Evolutionary conservation across 352 stramenopile species (phyloP).

Genomic region (Pythium aristosporum): DNA sequence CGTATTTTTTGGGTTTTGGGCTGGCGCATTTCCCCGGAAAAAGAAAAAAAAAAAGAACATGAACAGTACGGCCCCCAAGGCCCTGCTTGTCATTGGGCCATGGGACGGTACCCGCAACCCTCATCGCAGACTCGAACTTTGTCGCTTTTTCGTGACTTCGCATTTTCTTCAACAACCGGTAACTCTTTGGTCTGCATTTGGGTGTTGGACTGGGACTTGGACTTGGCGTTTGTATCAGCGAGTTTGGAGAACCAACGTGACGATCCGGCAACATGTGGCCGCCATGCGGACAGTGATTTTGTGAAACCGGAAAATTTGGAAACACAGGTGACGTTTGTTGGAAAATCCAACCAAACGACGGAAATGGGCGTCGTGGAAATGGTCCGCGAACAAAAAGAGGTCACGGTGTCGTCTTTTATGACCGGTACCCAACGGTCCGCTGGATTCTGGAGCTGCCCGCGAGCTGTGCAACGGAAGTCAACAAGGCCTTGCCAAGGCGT

Average conservation of each 20-base stretch:
- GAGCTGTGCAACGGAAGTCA: background rate
- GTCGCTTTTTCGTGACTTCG: conserved; percentile 6
- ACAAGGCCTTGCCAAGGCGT: background rate
- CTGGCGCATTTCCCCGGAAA: background rate
- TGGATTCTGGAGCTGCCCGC: too few species aligned
- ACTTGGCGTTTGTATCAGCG: conserved; percentile 10
- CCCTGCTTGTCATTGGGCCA: conserved; percentile 12
- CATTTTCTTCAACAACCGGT: conserved; percentile 10
- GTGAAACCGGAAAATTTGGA: background rate
- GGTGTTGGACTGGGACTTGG: background rate
- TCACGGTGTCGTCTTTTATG: too few species aligned
- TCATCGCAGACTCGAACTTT: conserved; percentile 8
- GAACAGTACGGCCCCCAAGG: background rate
- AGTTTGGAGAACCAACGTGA: background rate
- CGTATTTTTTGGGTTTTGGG: background rate
- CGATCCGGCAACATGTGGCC: conserved; percentile 1
- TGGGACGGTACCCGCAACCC: conserved; percentile 10
- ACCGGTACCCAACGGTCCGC: too few species aligned
- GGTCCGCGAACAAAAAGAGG: background rate
- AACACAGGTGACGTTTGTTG: background rate
- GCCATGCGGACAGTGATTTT: background rate
- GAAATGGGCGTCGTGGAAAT: too few species aligned
- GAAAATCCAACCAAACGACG: background rate
- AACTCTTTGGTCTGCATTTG: background rate
- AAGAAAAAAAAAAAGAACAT: conserved; percentile 3